Evolutionary conservation across 768 basidiomycete species (phyloP), one percentile per base, ranked within the genome.

Genomic region (Kwoniella sp.): DNA sequence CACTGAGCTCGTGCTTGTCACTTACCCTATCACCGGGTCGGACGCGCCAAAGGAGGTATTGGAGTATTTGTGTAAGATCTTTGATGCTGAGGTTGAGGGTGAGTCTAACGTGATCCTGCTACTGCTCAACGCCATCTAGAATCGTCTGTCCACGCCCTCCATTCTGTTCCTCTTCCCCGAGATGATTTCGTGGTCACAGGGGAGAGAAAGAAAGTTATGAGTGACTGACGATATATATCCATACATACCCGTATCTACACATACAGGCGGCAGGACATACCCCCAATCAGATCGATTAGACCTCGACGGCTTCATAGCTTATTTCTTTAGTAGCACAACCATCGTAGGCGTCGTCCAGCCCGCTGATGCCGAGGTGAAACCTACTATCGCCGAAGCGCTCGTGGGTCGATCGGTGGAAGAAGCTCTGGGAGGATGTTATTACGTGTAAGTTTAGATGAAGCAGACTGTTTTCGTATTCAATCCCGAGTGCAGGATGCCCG

Each of bases 241-340:
- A 21, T 27, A 17, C 46, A 13, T 27, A 12, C 6, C 19, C n/a
- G 30, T 15, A 1, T 7, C 13, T 13, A 6, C 33, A 5, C 13
- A 5, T 13, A 19, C 52, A 79, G 80, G 68, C 50, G 93, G 93
- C 1, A 72, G 82, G 66, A 91, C 92, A 8, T 95, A 94, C 79
- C 92, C 92, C 0, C 92, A 94, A 79, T 90, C 92, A 79, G 79
- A 76, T 9, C 68, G 73, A 19, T 78, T 83, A 60, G 77, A 80
- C 6, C 82, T 83, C 24, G 79, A 84, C 30, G 80, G 83, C 2
- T 96, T 92, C 79, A 85, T 84, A 62, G 82, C 83, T 12, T 92
- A 91, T 78, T 93, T 89, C 80, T 90, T 90, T 70, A 85, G 86
- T 0, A 88, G 84, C 22, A 90, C 90, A 69, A 87, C 89, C 1